A percentile compares a stretch with the other conserved stretches of the same genome.
Evolutionary conservation across 2,329 filamentous ascomycete genomes (phyloP).

Genomic region (Epichloe gansuensis): DNA sequence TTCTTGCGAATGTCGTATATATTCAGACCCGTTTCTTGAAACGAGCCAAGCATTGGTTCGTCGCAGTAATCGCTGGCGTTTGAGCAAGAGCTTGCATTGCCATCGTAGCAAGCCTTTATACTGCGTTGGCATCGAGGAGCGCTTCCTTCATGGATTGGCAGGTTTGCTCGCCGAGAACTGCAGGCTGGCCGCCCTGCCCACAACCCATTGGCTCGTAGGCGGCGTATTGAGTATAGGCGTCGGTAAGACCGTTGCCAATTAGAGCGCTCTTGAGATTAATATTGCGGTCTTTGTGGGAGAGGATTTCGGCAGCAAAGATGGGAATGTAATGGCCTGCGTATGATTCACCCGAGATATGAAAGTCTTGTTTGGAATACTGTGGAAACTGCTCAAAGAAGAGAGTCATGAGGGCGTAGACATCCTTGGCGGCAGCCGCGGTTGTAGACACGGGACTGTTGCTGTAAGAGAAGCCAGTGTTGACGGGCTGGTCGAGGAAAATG

Average conservation of each 20-base stretch:
- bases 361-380: conserved; percentile 85
- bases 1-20: conserved; percentile 88
- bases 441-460: conserved; percentile 80
- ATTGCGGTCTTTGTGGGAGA: conserved; percentile 90
- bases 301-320: conserved; percentile 80
- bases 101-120: conserved; percentile 85
- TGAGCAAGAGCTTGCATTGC: conserved; percentile 82
- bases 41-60: conserved; percentile 87
- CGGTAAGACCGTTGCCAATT: conserved; percentile 93
- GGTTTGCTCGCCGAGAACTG: conserved; percentile 64
- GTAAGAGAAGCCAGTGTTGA: conserved; percentile 98
- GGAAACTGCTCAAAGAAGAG: conserved; percentile 99
- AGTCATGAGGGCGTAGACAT: conserved; percentile 90
- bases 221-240: conserved; percentile 84
- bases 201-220: conserved; percentile 98
- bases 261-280: conserved; percentile 94
- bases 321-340: conserved; percentile 95
- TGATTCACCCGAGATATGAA: conserved; percentile 95
- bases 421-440: conserved; percentile 92
- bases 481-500: conserved; percentile 98
- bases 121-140: conserved; percentile 77
- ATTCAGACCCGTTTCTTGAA: conserved; percentile 87
- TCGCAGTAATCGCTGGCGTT: conserved; percentile 98
- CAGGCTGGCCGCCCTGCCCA: conserved; percentile 84
- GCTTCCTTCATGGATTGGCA: conserved; percentile 90